These are phyloP conservation scores for Tulasnella sp. DNA, from an alignment of 768 basidiomycete genomes.

Conservation along the genomic window DNA sequence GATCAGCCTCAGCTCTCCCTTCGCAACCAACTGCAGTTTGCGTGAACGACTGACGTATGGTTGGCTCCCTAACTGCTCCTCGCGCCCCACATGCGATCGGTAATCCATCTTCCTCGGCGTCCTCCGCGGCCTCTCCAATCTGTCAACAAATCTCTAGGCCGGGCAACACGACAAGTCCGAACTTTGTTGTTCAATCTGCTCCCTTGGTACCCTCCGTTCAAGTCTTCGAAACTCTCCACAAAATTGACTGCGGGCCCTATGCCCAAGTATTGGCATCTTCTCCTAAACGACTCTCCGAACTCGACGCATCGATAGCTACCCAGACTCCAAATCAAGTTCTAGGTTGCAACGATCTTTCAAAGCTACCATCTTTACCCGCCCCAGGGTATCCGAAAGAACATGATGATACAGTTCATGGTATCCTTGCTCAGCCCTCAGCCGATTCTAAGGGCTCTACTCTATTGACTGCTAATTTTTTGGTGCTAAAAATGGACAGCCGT, in stretches of 20 bases:
- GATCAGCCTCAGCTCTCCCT: neutral
- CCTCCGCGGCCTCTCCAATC: neutral
- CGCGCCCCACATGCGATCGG: neutral
- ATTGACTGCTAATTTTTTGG: neutral
- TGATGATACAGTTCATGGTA: neutral
- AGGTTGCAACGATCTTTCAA: neutral
- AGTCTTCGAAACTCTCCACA: neutral
- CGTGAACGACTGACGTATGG: neutral
- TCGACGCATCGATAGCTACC: neutral
- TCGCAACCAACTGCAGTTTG: neutral
- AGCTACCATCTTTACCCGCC: neutral
- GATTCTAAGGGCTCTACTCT: neutral
- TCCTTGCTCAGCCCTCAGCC: neutral
- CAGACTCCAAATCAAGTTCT: neutral
- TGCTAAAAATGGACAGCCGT: neutral
- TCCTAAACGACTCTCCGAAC: neutral
- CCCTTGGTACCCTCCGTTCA: neutral
- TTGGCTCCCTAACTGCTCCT: neutral
- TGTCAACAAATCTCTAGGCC: neutral
- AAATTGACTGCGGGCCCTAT: no score
- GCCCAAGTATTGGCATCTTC: neutral
- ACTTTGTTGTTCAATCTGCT: neutral
- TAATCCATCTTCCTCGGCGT: slow-evolving; percentile 6
- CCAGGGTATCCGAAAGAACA: neutral
- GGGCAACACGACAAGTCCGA: slow-evolving; percentile 21